These are phyloP conservation scores for Aspergillus hancockii DNA, from an alignment of 495 filamentous ascomycete species.

Conservation along the genomic window DNA sequence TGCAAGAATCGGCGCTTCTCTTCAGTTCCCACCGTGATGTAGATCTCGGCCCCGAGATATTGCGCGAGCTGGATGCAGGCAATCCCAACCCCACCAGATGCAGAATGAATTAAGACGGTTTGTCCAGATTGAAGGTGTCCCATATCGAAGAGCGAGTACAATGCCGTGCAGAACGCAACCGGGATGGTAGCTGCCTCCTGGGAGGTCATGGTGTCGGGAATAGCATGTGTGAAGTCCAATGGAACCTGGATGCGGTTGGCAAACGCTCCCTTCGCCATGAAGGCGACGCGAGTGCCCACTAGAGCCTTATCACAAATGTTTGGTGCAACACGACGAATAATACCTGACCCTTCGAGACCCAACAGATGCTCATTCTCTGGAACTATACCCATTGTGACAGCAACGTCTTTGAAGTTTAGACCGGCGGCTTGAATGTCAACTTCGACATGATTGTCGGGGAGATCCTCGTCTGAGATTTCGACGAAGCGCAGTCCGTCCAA, in stretches of 20 bases:
- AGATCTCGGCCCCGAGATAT: conserved; percentile 34
- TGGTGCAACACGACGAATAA: conserved; percentile 34
- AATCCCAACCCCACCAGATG: conserved; percentile 45
- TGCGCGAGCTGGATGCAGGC: conserved; percentile 39
- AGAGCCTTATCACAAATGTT: conserved; percentile 22
- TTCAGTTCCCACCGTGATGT: conserved; percentile 41
- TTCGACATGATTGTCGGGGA: conserved; percentile 34
- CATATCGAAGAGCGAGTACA: conserved; percentile 40
- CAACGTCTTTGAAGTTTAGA: conserved; percentile 42
- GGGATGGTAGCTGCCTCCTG: conserved; percentile 48
- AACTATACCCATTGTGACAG: conserved; percentile 40
- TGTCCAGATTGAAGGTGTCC: conserved; percentile 29
- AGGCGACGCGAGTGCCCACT: conserved; percentile 44
- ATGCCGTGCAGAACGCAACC: conserved; percentile 36
- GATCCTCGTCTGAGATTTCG: conserved; percentile 51
- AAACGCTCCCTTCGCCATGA: conserved; percentile 35
- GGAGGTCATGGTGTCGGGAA: conserved; percentile 36
- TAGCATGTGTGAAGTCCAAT: conserved; percentile 24
- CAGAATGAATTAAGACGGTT: conserved; percentile 46
- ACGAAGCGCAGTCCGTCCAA: conserved; percentile 11
- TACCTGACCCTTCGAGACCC: conserved; percentile 43
- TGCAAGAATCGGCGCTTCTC: conserved; percentile 42
- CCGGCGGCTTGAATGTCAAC: conserved; percentile 28
- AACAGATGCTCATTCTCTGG: conserved; percentile 26
- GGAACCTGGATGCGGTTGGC: conserved; percentile 21